Conservation (phyloP, 192 early-diverging fungal species). For the Podila epicladia region DNA sequence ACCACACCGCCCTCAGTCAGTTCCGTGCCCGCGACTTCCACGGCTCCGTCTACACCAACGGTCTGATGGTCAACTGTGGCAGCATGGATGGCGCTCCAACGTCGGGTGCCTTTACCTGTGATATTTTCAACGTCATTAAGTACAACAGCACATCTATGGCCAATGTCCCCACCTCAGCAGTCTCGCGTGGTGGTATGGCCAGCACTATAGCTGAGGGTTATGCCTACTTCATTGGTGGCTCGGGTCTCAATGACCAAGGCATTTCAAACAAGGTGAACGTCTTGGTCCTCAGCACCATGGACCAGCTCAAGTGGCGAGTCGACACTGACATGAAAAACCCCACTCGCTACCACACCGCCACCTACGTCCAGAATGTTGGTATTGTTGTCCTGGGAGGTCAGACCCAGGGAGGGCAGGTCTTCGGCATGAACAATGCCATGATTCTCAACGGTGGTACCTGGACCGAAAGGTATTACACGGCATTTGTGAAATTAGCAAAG, state of each 20-base stretch:
- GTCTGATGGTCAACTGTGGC: slow-evolving; percentile 24
- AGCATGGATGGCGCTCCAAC: background rate
- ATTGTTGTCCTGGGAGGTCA: slow-evolving; percentile 26
- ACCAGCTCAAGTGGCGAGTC: slow-evolving; percentile 5
- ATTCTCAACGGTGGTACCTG: background rate
- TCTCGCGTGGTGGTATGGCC: slow-evolving; percentile 22
- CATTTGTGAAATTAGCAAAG: background rate
- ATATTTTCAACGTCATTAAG: slow-evolving; percentile 5
- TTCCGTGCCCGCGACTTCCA: slow-evolving; percentile 17
- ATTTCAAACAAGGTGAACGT: slow-evolving; percentile 2
- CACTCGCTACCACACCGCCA: slow-evolving; percentile 28
- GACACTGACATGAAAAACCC: background rate
- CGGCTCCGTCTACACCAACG: background rate
- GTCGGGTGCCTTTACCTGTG: slow-evolving; percentile 10
- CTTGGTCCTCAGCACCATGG: background rate
- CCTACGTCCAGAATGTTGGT: slow-evolving; percentile 8
- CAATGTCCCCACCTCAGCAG: background rate
- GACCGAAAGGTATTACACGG: slow-evolving; percentile 1
- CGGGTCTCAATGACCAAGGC: background rate
- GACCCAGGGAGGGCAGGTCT: background rate
- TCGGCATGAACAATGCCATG: background rate
- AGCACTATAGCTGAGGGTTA: background rate
- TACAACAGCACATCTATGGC: slow-evolving; percentile 17
- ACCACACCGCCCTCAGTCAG: slow-evolving; percentile 2
- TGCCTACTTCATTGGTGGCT: slow-evolving; percentile 25